phyloP scores from a whole-genome alignment of 441 rosid genomes.

The Monsonia emarginata region DNA sequence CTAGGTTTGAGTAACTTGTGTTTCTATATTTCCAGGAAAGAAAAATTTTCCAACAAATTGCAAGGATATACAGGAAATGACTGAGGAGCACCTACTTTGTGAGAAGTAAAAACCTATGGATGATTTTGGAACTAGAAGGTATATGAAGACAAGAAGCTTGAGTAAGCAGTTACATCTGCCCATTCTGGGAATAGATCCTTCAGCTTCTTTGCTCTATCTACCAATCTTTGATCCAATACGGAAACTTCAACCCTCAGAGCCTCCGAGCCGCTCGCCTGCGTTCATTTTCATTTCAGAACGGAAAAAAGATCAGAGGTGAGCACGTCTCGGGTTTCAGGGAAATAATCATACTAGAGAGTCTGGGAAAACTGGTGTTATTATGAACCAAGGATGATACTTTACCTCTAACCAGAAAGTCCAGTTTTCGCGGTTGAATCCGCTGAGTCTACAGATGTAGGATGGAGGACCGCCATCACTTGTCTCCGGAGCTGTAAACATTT shows the following conservation, averaged over 20 bases:
- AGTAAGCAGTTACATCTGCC: constrained; percentile 64
- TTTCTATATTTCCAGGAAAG: no score
- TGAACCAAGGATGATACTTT: constrained; percentile 13
- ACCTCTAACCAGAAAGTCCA: constrained; percentile 97
- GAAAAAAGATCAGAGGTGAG: constrained; percentile 14
- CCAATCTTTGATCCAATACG: constrained; percentile 69
- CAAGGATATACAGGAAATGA: not conserved
- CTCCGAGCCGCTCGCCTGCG: constrained; percentile 42
- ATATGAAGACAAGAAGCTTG: constrained; percentile 64
- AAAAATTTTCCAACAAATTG: not conserved
- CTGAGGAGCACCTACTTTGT: not conserved
- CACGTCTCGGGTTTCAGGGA: not conserved
- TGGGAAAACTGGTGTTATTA: not conserved
- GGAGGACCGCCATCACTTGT: constrained; percentile 57
- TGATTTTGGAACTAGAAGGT: constrained; percentile 28
- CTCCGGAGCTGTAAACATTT: constrained; percentile 59
- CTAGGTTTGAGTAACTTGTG: no score
- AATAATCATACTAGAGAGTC: not conserved
- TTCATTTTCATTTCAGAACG: not conserved
- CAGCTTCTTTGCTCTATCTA: constrained; percentile 43
- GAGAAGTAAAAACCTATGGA: not conserved
- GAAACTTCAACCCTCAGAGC: constrained; percentile 60
- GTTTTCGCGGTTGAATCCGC: constrained; percentile 56
- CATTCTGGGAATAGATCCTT: constrained; percentile 71
- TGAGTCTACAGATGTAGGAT: constrained; percentile 69